Evolutionary conservation across 345 rosid genomes (phyloP).

Genomic region (Gossypium mustelinum): DNA sequence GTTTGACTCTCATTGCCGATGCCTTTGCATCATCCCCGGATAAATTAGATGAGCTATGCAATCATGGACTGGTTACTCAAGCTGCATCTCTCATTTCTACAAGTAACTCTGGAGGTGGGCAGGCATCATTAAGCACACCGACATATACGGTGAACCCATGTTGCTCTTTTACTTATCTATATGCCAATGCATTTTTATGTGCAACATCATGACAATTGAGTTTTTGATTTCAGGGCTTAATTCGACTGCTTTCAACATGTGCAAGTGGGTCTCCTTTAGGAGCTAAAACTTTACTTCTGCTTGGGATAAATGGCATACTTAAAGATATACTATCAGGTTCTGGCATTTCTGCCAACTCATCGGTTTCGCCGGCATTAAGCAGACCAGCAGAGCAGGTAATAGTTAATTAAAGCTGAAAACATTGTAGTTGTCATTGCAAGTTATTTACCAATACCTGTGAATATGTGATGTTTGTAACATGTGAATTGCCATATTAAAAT

Average conservation of each 20-base stretch:
- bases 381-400: slow-evolving; percentile 98
- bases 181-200: slow-evolving; percentile 11
- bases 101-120: slow-evolving; percentile 89
- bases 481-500: neutral
- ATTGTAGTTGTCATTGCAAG: slow-evolving; percentile 6
- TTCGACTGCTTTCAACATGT: slow-evolving; percentile 92
- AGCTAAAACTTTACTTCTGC: slow-evolving; percentile 86
- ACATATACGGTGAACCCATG: slow-evolving; percentile 73
- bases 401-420: slow-evolving; percentile 5
- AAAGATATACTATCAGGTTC: slow-evolving; percentile 88
- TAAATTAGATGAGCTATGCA: slow-evolving; percentile 87
- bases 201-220: slow-evolving; percentile 28
- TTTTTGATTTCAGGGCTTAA: slow-evolving; percentile 64
- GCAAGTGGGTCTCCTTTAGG: slow-evolving; percentile 97
- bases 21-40: slow-evolving; percentile 91
- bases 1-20: slow-evolving; percentile 97
- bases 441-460: neutral
- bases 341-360: slow-evolving; percentile 72
- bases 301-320: slow-evolving; percentile 90
- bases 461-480: neutral
- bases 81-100: slow-evolving; percentile 97
- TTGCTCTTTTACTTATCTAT: slow-evolving; percentile 3
- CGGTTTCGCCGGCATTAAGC: slow-evolving; percentile 84
- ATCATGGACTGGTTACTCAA: slow-evolving; percentile 93
- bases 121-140: slow-evolving; percentile 82